Conservation (phyloP, 2,329 filamentous ascomycete species). For the Xylaria arbuscula region DNA sequence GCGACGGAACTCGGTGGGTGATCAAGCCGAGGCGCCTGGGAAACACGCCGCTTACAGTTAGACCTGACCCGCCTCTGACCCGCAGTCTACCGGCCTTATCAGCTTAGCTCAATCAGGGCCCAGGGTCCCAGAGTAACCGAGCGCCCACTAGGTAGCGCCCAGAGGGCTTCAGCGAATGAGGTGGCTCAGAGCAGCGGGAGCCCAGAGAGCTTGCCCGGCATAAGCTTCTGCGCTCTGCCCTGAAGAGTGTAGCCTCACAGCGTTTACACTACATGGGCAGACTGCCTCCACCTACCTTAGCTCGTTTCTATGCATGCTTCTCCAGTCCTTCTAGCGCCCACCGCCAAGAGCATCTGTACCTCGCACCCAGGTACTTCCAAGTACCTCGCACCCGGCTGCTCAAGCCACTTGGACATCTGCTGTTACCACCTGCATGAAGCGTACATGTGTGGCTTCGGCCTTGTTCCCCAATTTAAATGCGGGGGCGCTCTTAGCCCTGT, state of each 20-base stretch:
- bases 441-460: slow-evolving; percentile 34
- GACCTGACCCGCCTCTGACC: slow-evolving; percentile 31
- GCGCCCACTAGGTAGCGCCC: not conserved
- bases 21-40: slow-evolving; percentile 43
- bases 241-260: slow-evolving; percentile 36
- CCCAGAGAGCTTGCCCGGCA: slow-evolving; percentile 36
- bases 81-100: slow-evolving; percentile 27
- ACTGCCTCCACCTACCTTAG: slow-evolving; percentile 29
- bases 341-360: slow-evolving; percentile 33
- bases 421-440: slow-evolving; percentile 2
- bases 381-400: slow-evolving; percentile 26
- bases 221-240: slow-evolving; percentile 29
- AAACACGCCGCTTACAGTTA: slow-evolving; percentile 34
- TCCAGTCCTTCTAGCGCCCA: slow-evolving; percentile 52
- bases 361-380: slow-evolving; percentile 26
- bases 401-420: slow-evolving; percentile 23
- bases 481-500: slow-evolving; percentile 17
- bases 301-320: slow-evolving; percentile 52
- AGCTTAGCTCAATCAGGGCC: slow-evolving; percentile 29
- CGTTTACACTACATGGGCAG: slow-evolving; percentile 13
- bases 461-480: slow-evolving; percentile 19
- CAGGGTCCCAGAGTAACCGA: slow-evolving; percentile 8
- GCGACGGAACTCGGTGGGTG: slow-evolving; percentile 40
- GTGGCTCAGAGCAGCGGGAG: slow-evolving; percentile 32
- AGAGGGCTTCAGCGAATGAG: slow-evolving; percentile 15